phyloP scores from a whole-genome alignment of 2,329 filamentous ascomycete species.

The Epichloe bromicola region DNA sequence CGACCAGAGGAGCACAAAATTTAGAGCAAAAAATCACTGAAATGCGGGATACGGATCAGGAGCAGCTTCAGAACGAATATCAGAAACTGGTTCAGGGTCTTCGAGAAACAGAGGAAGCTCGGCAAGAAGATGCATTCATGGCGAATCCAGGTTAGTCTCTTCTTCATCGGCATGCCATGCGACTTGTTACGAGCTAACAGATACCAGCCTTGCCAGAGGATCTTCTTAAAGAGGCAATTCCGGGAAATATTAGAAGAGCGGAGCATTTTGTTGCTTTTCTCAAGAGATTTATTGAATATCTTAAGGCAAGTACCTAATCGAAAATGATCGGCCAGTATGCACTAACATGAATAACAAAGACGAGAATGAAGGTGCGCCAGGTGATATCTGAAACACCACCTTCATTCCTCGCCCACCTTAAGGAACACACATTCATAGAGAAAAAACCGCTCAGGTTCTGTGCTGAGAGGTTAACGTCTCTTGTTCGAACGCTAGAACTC shows the following conservation, averaged over 20 bases:
- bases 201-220: constrained; percentile 71
- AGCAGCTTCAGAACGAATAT: constrained; percentile 91
- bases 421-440: constrained; percentile 94
- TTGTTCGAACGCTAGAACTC: constrained; percentile 87
- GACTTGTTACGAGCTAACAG: constrained; percentile 9
- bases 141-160: constrained; percentile 57
- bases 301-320: constrained; percentile 43
- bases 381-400: constrained; percentile 95
- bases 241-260: constrained; percentile 87
- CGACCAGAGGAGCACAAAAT: constrained; percentile 79
- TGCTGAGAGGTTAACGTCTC: constrained; percentile 82
- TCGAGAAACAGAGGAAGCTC: constrained; percentile 73
- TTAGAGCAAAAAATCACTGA: constrained; percentile 86
- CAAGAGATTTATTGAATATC: constrained; percentile 93
- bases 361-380: constrained; percentile 94
- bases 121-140: constrained; percentile 94
- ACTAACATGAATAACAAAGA: constrained; percentile 32
- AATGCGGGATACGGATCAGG: constrained; percentile 90
- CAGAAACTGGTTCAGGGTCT: constrained; percentile 88
- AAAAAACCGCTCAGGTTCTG: constrained; percentile 92
- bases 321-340: background rate
- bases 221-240: constrained; percentile 86
- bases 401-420: constrained; percentile 84
- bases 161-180: background rate
- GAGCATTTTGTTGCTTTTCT: constrained; percentile 94